Evolutionary conservation across 2,329 filamentous ascomycete species (phyloP).

Genomic region (Metarhizium robertsii): DNA sequence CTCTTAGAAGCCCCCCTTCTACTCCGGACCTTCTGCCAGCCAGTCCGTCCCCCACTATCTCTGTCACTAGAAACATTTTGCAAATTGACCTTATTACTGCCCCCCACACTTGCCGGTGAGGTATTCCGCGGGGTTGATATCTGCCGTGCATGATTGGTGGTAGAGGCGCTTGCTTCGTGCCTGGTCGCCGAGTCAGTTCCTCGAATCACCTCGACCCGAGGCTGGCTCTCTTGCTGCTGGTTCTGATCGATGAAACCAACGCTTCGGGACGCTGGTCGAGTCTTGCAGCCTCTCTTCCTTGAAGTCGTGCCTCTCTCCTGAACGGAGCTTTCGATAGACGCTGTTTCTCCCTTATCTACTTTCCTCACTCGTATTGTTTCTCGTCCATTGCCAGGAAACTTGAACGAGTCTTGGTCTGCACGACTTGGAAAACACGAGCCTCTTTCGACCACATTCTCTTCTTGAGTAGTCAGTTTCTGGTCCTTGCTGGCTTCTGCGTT

Average conservation of each 20-base stretch:
- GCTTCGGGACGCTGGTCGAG: background rate
- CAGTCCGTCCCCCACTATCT: background rate
- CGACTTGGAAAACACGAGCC: background rate
- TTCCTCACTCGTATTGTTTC: background rate
- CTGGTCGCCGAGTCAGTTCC: background rate
- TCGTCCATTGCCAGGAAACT: conserved; percentile 1
- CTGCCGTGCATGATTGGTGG: background rate
- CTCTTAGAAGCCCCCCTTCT: background rate
- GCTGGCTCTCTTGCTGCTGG: background rate
- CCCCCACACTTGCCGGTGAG: background rate
- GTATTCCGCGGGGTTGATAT: background rate
- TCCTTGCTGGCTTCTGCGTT: background rate
- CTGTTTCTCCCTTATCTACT: background rate
- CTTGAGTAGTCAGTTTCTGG: background rate
- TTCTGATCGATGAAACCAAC: background rate
- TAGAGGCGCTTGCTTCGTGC: background rate
- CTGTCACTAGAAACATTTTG: background rate
- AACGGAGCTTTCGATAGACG: background rate
- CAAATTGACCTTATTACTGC: background rate
- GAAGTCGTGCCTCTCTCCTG: background rate
- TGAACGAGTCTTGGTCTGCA: background rate
- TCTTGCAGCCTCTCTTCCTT: background rate
- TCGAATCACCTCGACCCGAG: background rate
- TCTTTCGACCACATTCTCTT: background rate
- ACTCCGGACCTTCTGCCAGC: background rate